Base-by-base conservation (phyloP, 345 rosid genomes). In the Citrus mangshanensis region DNA sequence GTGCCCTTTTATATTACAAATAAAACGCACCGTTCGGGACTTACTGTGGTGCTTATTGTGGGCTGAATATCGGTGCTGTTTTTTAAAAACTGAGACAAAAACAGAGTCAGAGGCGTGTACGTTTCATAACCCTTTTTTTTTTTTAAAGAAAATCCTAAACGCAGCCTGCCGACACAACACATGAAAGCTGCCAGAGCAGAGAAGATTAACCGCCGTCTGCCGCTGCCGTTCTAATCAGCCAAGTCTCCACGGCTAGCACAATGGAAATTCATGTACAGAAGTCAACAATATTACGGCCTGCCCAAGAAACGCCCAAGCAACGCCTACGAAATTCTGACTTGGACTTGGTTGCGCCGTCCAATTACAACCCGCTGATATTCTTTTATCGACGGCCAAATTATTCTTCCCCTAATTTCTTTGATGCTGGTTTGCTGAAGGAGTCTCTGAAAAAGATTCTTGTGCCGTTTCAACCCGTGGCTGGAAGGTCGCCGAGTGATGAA, bases 401-500 rank as follows among this genome's bases (percentile, higher is more conserved):
- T 18, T 62, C 73, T 18, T 38, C 73, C 1, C 42, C 49, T 9
- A 2, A 58, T 24, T 83, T 76, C 38, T 82, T 83, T 18, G 78
- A 82, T 8, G 10, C 66, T 2, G 16, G 46, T 3, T 71, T 77
- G 51, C 81, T 87, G 6, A 82, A 78, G 68, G 76, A 85, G 5
- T 75, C 86, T 74, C 59, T 88, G 5, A 73, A 84, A 62, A 62
- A 76, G 12, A 80, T 74, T 74, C 83, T 88, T 0, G 87, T 84
- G 34, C 74, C 83, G 1, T 86, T 84, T n/a, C 81, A 13, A 46
- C 89, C 87, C 1, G 35, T 79, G 19, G 89, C 90, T 1, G 89
- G 90, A 3, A 70, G 88, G 16, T 35, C 85, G 9, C 77, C 46
- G 0, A 35, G 22, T 30, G 85, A 78, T 7, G 82, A 73, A 24